Evolutionary conservation across 345 rosid species (phyloP).

Genomic region (Durio zibethinus): DNA sequence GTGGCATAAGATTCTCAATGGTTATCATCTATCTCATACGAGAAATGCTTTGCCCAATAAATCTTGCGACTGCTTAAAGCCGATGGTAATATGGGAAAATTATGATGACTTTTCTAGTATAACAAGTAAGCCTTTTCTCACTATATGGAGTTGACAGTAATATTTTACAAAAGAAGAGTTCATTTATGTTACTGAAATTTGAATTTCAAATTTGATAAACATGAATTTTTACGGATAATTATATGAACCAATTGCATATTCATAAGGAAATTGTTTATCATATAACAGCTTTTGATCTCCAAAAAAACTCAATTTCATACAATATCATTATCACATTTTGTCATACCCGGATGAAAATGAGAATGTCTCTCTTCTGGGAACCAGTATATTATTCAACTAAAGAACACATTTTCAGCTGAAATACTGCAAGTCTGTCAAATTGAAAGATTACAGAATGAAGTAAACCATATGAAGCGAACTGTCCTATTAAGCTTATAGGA

Average conservation of each 20-base stretch:
- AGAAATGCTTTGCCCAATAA: not conserved
- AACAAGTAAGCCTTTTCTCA: not conserved
- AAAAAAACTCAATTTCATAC: not conserved
- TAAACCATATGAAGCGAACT: constrained; percentile 1
- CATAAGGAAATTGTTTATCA: no score
- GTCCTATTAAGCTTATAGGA: not conserved
- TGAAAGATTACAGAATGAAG: constrained; percentile 1
- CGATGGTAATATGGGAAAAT: no score
- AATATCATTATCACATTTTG: not conserved
- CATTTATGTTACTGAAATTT: no score
- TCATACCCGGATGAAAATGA: not conserved
- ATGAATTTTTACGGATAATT: no score
- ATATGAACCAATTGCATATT: no score
- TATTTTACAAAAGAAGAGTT: no score
- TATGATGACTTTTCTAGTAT: no score
- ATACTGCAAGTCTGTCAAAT: not conserved
- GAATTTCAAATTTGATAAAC: no score
- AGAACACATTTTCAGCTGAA: constrained; percentile 26
- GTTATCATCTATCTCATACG: not conserved
- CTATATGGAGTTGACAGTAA: no score
- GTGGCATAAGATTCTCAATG: not conserved
- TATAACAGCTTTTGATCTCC: no score
- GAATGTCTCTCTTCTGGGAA: not conserved
- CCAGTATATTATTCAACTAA: constrained; percentile 4
- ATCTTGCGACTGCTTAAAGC: not conserved